Conservation (phyloP, 345 rosid genomes). For the Schrenkiella parvula region DNA sequence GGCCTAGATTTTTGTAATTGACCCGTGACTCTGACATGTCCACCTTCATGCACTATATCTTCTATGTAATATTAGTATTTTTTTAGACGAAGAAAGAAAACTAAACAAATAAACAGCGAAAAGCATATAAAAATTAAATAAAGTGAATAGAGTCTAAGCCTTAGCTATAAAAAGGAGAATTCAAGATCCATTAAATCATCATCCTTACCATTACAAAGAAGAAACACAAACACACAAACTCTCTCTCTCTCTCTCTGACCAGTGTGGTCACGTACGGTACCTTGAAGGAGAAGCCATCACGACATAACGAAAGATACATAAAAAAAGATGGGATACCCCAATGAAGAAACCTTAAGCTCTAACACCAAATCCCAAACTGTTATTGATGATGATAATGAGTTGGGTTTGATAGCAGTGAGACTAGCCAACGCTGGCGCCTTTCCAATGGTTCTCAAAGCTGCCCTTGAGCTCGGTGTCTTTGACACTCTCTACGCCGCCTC, state of each 20-base stretch:
- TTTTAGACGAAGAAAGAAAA: no score
- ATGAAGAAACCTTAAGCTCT: conserved; percentile 6
- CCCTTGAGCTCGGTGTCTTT: conserved; percentile 41
- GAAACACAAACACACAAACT: background rate
- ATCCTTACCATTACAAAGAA: background rate
- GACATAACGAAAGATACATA: background rate
- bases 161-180: background rate
- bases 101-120: no score
- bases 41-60: no score
- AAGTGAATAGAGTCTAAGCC: no score
- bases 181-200: background rate
- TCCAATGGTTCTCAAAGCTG: conserved; percentile 45
- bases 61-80: no score
- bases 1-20: no score
- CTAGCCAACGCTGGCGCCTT: conserved; percentile 29
- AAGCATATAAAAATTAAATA: no score
- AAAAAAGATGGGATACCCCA: background rate
- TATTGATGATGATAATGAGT: background rate
- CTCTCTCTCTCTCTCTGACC: background rate
- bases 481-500: conserved; percentile 33
- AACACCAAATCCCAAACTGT: background rate
- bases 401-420: conserved; percentile 29
- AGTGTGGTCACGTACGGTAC: background rate
- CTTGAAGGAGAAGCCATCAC: background rate
- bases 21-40: no score